Evolutionary conservation across 2,329 filamentous ascomycete genomes (phyloP).

Genomic region (Verticillium klebahnii): DNA sequence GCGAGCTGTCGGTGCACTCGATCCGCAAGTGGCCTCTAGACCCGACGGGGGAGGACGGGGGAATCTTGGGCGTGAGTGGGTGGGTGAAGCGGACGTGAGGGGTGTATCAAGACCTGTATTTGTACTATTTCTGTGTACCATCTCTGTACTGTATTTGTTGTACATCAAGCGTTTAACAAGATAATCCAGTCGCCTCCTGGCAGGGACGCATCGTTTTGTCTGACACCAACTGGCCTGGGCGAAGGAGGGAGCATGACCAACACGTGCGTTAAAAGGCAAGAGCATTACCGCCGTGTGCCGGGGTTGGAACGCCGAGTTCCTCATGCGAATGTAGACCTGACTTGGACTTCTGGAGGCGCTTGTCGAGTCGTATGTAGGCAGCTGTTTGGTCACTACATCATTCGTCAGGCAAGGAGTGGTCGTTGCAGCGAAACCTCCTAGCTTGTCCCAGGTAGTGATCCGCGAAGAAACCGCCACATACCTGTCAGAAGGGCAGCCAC

Average conservation of each 20-base stretch:
- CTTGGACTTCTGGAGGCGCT: neutral
- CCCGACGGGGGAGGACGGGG: constrained; percentile 51
- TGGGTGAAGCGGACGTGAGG: constrained; percentile 29
- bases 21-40: constrained; percentile 74
- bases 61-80: constrained; percentile 58
- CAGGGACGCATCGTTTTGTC: too few species aligned
- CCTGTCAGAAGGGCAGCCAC: neutral
- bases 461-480: neutral
- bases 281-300: neutral
- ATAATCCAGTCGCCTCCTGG: too few species aligned
- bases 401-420: neutral
- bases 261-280: neutral
- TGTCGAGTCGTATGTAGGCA: neutral
- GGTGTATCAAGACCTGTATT: constrained; percentile 10
- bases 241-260: too few species aligned
- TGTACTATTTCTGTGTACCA: neutral
- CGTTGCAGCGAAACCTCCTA: neutral
- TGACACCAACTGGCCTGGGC: too few species aligned
- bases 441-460: neutral
- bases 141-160: neutral
- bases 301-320: neutral
- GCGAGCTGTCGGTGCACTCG: constrained; percentile 54
- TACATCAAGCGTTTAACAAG: neutral
- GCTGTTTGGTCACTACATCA: neutral
- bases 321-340: neutral